phyloP scores from a whole-genome alignment of 2,329 filamentous ascomycete genomes.

The Venturia asperata region DNA sequence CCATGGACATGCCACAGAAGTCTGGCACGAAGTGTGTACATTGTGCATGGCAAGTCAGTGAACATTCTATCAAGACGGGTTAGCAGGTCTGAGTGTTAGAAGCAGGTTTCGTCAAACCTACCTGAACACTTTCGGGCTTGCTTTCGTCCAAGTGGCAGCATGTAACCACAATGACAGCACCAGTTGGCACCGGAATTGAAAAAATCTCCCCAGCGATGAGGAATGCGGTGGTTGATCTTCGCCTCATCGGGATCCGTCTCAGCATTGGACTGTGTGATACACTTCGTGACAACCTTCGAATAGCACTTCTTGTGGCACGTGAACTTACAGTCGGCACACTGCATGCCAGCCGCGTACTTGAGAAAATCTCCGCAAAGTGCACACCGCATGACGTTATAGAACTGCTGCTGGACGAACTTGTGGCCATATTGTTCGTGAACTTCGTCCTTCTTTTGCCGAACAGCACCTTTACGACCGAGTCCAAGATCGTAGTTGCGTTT shows the following conservation, averaged over 20 bases:
- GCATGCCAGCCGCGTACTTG: constrained; percentile 98
- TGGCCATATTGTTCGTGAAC: constrained; percentile 98
- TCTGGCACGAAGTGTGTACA: constrained; percentile 95
- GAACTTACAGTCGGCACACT: constrained; percentile 99
- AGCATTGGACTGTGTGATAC: constrained; percentile 98
- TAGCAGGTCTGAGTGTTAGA: constrained; percentile 22
- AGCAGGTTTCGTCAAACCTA: constrained; percentile 36
- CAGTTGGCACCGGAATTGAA: constrained; percentile 97
- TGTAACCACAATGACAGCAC: constrained; percentile 98
- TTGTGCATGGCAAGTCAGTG: constrained; percentile 79
- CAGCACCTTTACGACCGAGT: constrained; percentile 88
- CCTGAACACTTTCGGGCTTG: constrained; percentile 87
- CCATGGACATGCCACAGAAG: constrained; percentile 99
- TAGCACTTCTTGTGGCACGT: constrained; percentile 99
- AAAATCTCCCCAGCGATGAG: constrained; percentile 93
- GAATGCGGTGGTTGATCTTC: constrained; percentile 99
- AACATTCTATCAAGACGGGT: constrained; percentile 61
- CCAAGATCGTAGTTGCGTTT: constrained; percentile 78
- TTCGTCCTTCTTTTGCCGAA: constrained; percentile 96
- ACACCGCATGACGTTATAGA: constrained; percentile 99
- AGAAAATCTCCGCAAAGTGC: constrained; percentile 96
- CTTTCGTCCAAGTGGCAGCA: constrained; percentile 89
- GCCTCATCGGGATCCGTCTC: constrained; percentile 98
- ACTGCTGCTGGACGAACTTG: constrained; percentile 97
- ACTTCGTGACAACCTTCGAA: constrained; percentile 93